Conservation (phyloP, 345 rosid species). For the Camelina hispida region DNA sequence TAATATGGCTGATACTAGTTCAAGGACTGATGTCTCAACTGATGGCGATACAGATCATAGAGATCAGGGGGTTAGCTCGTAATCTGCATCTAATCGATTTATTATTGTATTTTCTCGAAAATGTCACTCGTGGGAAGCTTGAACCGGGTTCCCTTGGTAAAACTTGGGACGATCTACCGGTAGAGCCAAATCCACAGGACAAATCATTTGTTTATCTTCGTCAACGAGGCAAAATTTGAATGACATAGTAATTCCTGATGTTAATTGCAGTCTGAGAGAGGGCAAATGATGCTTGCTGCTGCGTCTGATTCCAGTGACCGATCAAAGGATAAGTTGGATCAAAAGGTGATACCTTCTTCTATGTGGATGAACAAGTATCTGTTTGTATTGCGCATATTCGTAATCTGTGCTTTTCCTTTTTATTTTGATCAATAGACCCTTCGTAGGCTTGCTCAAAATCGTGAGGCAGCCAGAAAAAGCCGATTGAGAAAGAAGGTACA, state of each 20-base stretch:
- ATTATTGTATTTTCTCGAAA: conserved; percentile 37
- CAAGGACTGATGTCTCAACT: conserved; percentile 84
- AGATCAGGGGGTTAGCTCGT: conserved; percentile 69
- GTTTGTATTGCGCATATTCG: conserved; percentile 20
- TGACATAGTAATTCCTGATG: conserved; percentile 23
- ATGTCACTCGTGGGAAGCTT: conserved; percentile 35
- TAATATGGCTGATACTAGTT: conserved; percentile 81
- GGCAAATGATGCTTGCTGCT: conserved; percentile 48
- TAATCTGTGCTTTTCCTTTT: conserved; percentile 24
- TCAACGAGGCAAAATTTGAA: not conserved
- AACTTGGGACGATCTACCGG: conserved; percentile 29
- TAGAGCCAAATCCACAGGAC: conserved; percentile 22
- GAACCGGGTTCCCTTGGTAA: conserved; percentile 21
- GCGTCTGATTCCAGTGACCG: conserved; percentile 90
- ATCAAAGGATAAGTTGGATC: conserved; percentile 89
- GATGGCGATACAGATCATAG: conserved; percentile 85
- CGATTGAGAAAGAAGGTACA: conserved; percentile 87
- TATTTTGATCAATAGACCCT: conserved; percentile 58
- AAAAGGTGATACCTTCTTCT: conserved; percentile 62
- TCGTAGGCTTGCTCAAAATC: conserved; percentile 98
- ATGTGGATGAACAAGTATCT: conserved; percentile 1
- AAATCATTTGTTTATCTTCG: not conserved
- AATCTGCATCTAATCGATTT: conserved; percentile 27
- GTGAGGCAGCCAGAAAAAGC: conserved; percentile 99
- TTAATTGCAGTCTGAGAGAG: conserved; percentile 69